Evolutionary conservation across 768 basidiomycete species (phyloP).

Genomic region (Nevesoporus exiguus): DNA sequence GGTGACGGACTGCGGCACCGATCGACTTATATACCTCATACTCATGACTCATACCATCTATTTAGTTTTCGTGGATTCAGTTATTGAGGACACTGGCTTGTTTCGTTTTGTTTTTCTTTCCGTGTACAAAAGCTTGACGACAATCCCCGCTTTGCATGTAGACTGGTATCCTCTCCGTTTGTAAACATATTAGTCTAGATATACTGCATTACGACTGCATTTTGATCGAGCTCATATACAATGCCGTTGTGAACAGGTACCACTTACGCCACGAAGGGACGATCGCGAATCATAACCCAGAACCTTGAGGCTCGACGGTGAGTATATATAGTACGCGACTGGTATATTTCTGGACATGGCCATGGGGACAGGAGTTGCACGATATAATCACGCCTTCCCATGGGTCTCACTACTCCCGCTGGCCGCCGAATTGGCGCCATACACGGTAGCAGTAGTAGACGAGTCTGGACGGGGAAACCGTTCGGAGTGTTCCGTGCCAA

Average conservation of each 20-base stretch:
- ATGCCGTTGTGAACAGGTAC: background rate
- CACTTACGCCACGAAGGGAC: background rate
- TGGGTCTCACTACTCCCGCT: no score
- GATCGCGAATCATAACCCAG: no score
- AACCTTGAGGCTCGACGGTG: no score
- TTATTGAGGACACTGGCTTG: constrained; percentile 7
- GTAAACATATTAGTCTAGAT: background rate
- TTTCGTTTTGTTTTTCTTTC: background rate
- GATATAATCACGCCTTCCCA: background rate
- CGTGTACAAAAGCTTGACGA: background rate
- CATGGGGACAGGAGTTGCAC: background rate
- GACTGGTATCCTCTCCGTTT: background rate
- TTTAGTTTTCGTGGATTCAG: background rate
- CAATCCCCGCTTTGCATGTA: background rate
- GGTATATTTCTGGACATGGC: background rate
- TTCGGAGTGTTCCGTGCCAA: background rate
- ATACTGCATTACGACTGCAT: background rate
- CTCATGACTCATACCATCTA: constrained; percentile 2
- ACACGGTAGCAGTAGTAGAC: no score
- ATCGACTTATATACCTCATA: background rate
- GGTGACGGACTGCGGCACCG: background rate
- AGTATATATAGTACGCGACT: background rate
- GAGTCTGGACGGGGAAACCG: no score
- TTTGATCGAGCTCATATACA: background rate
- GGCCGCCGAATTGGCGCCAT: no score